phyloP scores from a whole-genome alignment of 345 rosid genomes.

The Linum trigynum region DNA sequence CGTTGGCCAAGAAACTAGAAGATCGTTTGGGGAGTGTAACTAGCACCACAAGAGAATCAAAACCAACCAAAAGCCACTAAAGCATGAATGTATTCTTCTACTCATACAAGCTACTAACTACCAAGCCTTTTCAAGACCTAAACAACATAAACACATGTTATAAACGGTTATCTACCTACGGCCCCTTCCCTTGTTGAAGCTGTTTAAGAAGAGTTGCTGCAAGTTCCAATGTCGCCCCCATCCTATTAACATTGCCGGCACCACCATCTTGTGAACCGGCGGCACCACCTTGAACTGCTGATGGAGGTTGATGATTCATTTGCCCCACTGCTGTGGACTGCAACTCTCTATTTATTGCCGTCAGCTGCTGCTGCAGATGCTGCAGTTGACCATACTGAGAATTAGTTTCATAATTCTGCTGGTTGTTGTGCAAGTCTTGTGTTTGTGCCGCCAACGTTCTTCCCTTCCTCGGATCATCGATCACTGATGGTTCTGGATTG shows the following conservation, averaged over 20 bases:
- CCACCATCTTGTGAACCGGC: slow-evolving; percentile 35
- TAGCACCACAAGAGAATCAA: too few species aligned
- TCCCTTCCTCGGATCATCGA: slow-evolving; percentile 25
- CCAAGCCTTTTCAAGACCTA: too few species aligned
- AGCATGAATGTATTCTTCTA: too few species aligned
- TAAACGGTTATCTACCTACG: slow-evolving; percentile 9
- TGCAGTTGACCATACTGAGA: slow-evolving; percentile 43
- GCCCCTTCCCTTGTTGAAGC: slow-evolving; percentile 75
- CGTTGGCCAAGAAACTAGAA: too few species aligned
- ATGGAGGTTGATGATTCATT: not conserved
- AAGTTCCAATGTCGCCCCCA: slow-evolving; percentile 79
- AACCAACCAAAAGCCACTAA: too few species aligned
- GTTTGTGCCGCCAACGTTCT: slow-evolving; percentile 21
- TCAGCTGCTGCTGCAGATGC: slow-evolving; percentile 36
- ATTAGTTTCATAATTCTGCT: slow-evolving; percentile 18
- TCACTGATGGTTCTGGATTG: slow-evolving; percentile 21
- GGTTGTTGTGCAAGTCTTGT: slow-evolving; percentile 29
- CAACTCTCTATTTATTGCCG: slow-evolving; percentile 19
- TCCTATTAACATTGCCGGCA: slow-evolving; percentile 45
- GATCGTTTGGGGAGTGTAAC: too few species aligned
- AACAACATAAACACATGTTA: too few species aligned
- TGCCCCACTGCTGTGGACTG: slow-evolving; percentile 14
- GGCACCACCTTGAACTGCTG: slow-evolving; percentile 9
- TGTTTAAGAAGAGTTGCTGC: slow-evolving; percentile 97
- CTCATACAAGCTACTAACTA: too few species aligned